Evolutionary conservation across 768 basidiomycete species (phyloP).

Genomic region (Trametes coccinea): DNA sequence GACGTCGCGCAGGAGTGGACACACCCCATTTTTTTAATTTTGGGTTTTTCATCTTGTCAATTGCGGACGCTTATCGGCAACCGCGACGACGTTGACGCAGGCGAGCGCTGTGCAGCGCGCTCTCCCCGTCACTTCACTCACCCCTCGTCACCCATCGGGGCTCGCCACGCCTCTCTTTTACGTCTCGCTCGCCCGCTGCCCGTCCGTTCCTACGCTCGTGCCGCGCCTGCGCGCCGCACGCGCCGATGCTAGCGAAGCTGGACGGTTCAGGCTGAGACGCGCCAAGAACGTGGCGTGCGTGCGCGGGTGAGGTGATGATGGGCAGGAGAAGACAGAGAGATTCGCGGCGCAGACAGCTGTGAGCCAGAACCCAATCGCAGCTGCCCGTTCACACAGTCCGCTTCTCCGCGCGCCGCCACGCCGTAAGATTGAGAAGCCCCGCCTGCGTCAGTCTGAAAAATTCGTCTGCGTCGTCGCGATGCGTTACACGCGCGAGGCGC

Average conservation of each 20-base stretch:
- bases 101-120: background rate
- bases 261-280: background rate
- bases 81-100: background rate
- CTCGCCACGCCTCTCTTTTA: too few relatives aligned
- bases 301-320: background rate
- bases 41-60: background rate
- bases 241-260: background rate
- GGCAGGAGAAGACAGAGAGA: background rate
- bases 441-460: background rate
- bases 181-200: background rate
- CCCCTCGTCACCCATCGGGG: background rate
- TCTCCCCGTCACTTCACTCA: background rate
- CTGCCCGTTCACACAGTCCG: background rate
- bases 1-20: too few relatives aligned
- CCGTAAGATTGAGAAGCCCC: background rate
- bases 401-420: constrained; percentile 12
- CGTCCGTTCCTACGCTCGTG: background rate
- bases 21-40: background rate
- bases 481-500: background rate
- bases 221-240: background rate
- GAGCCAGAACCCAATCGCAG: too few relatives aligned
- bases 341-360: background rate
- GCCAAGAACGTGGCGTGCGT: background rate
- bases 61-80: background rate
- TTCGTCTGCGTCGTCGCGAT: background rate